Base-by-base conservation (phyloP, 345 rosid species). In the Populus nigra region DNA sequence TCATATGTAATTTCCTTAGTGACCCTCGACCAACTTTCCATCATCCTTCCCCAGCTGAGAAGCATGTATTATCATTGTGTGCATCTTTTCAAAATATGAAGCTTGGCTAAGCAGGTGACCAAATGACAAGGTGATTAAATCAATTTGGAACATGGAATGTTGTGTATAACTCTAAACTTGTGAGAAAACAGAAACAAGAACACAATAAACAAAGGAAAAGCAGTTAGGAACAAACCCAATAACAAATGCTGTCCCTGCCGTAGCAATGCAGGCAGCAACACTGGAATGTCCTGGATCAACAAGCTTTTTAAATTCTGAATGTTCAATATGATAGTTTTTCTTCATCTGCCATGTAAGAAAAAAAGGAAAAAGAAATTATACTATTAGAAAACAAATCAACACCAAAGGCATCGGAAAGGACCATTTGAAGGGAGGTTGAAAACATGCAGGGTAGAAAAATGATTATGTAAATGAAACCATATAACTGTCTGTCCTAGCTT, bases 191-290 rank as follows among this genome's bases (percentile, higher is more conserved):
- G 7, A 66, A 69, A 57, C 20, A 18, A 75, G 5, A 50, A 17
- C 12, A 53, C 31, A 25, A 1, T 38, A 4, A 43, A 63, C 13
- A 65, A 72, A 62, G 73, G 10, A 53, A 59, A n/a, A 50, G 35
- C 15, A 65, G 47, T 66, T 45, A 29, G 35, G 74, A 31, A 80
- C 93, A 50, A 77, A 95, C 99, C 99, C 99, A 35, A 95, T 49
- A 57, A 95, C 33, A 75, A 95, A 85, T 77, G 97, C 84, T 36
- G 97, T 91, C 83, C 97, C 93, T 65, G 92, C 91, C 3, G 94
- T 90, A 66, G 98, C 97, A 73, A 93, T 71, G 68, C 65, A 84
- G 67, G 93, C 72, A 36, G 91, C 88, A 81, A 81, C 68, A 62
- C 68, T 75, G 41, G 90, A 87, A 79, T 80, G 83, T 4, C 87